These are phyloP conservation scores for Datisca glomerata DNA, from an alignment of 306 rosid species.

Conservation along the genomic window DNA sequence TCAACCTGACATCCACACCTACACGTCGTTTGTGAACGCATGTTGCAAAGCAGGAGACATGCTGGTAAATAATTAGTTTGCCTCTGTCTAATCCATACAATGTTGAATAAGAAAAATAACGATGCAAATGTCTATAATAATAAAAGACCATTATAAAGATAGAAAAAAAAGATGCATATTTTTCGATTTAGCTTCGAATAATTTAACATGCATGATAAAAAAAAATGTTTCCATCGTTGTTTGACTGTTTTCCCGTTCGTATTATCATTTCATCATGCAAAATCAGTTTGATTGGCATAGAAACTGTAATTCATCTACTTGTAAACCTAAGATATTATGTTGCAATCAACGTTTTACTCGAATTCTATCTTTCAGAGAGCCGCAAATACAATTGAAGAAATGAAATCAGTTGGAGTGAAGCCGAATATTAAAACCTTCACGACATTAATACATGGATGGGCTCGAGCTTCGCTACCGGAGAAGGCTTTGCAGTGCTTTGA, in stretches of 20 bases:
- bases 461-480: slow-evolving; percentile 91
- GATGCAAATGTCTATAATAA: too few relatives aligned
- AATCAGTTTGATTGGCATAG: too few relatives aligned
- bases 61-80: slow-evolving; percentile 36
- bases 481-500: slow-evolving; percentile 73
- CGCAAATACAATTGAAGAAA: slow-evolving; percentile 48
- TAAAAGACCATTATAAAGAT: too few relatives aligned
- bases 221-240: too few relatives aligned
- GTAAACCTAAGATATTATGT: too few relatives aligned
- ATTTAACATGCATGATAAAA: too few relatives aligned
- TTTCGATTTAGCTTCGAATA: too few relatives aligned
- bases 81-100: not conserved
- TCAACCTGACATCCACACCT: slow-evolving; percentile 84
- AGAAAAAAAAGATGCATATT: too few relatives aligned
- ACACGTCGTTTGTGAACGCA: slow-evolving; percentile 90
- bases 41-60: slow-evolving; percentile 95
- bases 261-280: too few relatives aligned
- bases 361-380: slow-evolving; percentile 47
- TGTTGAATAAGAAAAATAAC: too few relatives aligned
- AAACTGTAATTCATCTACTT: too few relatives aligned
- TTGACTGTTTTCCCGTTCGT: too few relatives aligned
- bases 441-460: slow-evolving; percentile 86
- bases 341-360: not conserved
- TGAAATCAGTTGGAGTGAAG: slow-evolving; percentile 65
- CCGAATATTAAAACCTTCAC: slow-evolving; percentile 90